A percentile compares a stretch with the other conserved stretches of the same genome.
phyloP scores from a whole-genome alignment of 2,329 filamentous ascomycete species.

The Ceratocystis smalleyi region DNA sequence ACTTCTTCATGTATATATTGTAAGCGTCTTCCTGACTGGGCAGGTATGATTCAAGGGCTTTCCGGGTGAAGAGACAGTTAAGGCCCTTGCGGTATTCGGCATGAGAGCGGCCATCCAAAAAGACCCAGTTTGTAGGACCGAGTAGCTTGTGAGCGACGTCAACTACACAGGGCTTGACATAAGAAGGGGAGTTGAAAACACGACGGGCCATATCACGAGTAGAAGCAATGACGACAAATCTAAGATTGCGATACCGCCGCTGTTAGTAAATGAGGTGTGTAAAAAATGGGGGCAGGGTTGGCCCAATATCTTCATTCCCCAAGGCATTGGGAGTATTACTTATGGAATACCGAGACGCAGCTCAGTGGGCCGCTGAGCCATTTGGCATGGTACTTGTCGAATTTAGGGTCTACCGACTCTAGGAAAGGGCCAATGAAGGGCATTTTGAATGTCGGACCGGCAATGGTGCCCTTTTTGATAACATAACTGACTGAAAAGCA shows the following conservation, averaged over 20 bases:
- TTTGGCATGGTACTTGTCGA: constrained; percentile 79
- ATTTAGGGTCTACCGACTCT: constrained; percentile 80
- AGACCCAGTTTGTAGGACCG: constrained; percentile 87
- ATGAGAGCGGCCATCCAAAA: constrained; percentile 85
- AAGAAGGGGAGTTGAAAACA: constrained; percentile 84
- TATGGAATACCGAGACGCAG: constrained; percentile 98
- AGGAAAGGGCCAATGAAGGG: constrained; percentile 94
- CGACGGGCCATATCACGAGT: constrained; percentile 91
- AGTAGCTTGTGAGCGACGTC: constrained; percentile 89
- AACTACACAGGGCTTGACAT: constrained; percentile 91
- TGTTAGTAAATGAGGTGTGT: background rate
- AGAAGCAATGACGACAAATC: constrained; percentile 93
- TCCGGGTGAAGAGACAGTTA: constrained; percentile 84
- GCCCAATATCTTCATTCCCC: no score
- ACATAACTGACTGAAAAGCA: constrained; percentile 52
- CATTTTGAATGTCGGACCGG: constrained; percentile 58
- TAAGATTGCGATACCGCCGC: constrained; percentile 24
- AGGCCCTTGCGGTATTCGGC: constrained; percentile 95
- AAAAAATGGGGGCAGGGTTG: background rate
- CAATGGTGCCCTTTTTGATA: constrained; percentile 58
- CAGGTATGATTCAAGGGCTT: constrained; percentile 74
- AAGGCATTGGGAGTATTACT: constrained; percentile 37
- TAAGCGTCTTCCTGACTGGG: constrained; percentile 89
- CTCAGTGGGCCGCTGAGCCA: constrained; percentile 84
- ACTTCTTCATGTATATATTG: constrained; percentile 67